Conservation (phyloP, 2,329 filamentous ascomycete genomes). For the Arthrobotrys conoides region DNA sequence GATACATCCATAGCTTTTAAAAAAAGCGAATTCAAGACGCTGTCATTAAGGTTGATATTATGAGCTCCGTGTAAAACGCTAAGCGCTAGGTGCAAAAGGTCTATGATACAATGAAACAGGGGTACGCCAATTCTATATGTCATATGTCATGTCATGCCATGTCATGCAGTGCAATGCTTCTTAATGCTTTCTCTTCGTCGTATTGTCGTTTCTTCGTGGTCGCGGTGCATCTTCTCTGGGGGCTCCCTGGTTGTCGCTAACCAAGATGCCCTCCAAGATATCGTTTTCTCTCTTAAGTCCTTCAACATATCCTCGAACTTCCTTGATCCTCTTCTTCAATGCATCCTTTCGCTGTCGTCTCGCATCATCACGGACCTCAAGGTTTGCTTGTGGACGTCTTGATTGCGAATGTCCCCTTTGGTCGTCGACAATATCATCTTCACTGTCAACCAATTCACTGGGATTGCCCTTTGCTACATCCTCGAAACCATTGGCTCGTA, state of each 20-base stretch:
- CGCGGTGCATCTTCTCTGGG: neutral
- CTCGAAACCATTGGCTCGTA: slow-evolving; percentile 45
- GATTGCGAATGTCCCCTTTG: slow-evolving; percentile 18
- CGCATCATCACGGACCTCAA: slow-evolving; percentile 47
- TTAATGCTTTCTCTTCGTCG: slow-evolving; percentile 31
- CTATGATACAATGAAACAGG: slow-evolving; percentile 19
- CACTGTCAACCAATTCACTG: slow-evolving; percentile 32
- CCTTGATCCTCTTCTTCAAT: slow-evolving; percentile 61
- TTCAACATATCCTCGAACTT: slow-evolving; percentile 57
- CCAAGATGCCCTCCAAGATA: slow-evolving; percentile 61
- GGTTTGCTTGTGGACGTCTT: slow-evolving; percentile 44
- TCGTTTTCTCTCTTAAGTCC: slow-evolving; percentile 58
- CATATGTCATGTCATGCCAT: neutral
- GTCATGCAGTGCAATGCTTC: slow-evolving; percentile 14
- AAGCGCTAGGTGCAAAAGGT: slow-evolving; percentile 29
- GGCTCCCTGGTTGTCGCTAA: slow-evolving; percentile 1
- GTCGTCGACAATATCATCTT: slow-evolving; percentile 24
- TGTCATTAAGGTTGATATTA: slow-evolving; percentile 27
- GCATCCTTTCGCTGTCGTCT: slow-evolving; percentile 60
- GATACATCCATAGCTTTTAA: neutral
- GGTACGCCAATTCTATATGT: slow-evolving; percentile 27
- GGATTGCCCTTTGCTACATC: slow-evolving; percentile 49
- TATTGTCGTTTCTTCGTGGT: slow-evolving; percentile 46
- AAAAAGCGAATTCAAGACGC: slow-evolving; percentile 7
- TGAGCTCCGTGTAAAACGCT: slow-evolving; percentile 6